Conservation (phyloP, 108 stramenopile genomes). For the Skeletonema potamos region DNA sequence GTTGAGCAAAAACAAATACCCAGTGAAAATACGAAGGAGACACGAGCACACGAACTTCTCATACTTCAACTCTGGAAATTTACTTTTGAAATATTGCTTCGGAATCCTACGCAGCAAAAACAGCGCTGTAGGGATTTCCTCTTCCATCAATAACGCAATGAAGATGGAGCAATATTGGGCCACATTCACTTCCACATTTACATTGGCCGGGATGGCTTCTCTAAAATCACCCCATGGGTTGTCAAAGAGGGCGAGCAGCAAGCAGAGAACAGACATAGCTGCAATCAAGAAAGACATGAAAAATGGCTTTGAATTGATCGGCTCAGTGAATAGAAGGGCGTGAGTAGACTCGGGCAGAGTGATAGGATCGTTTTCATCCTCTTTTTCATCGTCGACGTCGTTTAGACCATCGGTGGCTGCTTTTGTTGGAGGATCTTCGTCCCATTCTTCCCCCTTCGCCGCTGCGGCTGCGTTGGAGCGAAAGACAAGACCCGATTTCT, state of each 20-base stretch:
- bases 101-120: conserved; percentile 9
- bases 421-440: background rate
- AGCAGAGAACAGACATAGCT: background rate
- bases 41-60: background rate
- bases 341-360: conserved; percentile 10
- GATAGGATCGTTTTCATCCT: conserved; percentile 3
- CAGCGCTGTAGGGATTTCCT: conserved; percentile 9
- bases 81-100: background rate
- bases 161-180: conserved; percentile 15
- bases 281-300: background rate
- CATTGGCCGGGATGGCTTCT: conserved; percentile 1
- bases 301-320: background rate
- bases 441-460: background rate
- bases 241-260: conserved; percentile 2
- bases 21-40: conserved; percentile 1
- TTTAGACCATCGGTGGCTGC: background rate
- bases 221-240: background rate
- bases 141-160: conserved; percentile 15
- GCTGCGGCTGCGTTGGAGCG: background rate
- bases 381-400: background rate
- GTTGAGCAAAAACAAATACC: conserved; percentile 18
- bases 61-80: background rate
- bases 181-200: background rate
- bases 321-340: conserved; percentile 17
- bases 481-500: background rate